phyloP scores from a whole-genome alignment of 441 rosid genomes.

The Pelargonium citronellum region DNA sequence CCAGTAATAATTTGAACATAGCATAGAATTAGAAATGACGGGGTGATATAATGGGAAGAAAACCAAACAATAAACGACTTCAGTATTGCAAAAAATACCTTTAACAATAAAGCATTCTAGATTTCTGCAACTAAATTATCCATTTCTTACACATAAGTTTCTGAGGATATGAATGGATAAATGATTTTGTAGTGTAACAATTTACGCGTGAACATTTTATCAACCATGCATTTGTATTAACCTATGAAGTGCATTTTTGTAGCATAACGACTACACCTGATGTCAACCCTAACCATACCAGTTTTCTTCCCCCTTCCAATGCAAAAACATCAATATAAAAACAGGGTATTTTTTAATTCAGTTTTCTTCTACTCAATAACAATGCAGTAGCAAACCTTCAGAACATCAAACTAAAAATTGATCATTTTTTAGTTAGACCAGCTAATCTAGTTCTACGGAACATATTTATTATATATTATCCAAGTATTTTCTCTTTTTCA shows the following conservation, averaged over 20 bases:
- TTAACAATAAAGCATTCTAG: neutral
- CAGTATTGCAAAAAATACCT: neutral
- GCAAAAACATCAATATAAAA: neutral
- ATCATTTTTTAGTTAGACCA: too few relatives aligned
- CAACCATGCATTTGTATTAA: neutral
- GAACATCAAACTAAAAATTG: too few relatives aligned
- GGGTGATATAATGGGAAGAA: conserved; percentile 2
- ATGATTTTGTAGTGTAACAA: neutral
- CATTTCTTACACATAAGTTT: neutral
- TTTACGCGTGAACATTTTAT: neutral
- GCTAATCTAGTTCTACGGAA: neutral
- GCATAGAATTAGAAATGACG: neutral
- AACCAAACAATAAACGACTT: neutral
- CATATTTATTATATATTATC: neutral
- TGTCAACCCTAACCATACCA: neutral
- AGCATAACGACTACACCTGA: neutral
- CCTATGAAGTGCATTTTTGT: neutral
- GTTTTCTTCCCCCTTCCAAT: neutral
- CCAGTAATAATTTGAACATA: neutral
- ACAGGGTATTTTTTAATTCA: neutral
- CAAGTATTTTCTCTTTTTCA: neutral
- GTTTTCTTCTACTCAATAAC: neutral
- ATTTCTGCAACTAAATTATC: neutral
- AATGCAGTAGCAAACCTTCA: too few relatives aligned
- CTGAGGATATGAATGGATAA: neutral